These are phyloP conservation scores for Lactarius pseudohatsudake DNA, from an alignment of 768 basidiomycete genomes.

Conservation along the genomic window DNA sequence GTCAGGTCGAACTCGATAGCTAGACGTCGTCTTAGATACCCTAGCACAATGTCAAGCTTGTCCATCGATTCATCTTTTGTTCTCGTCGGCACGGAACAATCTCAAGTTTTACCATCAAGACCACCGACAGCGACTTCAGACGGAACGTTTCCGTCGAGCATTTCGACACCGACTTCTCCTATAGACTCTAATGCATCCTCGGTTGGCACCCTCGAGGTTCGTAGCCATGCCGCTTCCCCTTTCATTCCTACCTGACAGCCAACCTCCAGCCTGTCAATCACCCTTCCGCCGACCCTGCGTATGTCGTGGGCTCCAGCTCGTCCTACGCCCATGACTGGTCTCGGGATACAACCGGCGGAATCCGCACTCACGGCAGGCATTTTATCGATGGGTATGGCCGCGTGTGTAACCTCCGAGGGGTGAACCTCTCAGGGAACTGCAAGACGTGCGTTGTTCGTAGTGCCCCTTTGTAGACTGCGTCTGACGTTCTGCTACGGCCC, in stretches of 20 bases:
- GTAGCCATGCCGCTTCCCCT: neutral
- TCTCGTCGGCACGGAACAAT: constrained; percentile 17
- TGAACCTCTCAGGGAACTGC: constrained; percentile 78
- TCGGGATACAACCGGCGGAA: constrained; percentile 50
- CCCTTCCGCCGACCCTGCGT: constrained; percentile 47
- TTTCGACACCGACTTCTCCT: constrained; percentile 23
- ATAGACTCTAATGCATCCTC: constrained; percentile 23
- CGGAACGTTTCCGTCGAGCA: constrained; percentile 22
- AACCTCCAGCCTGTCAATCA: constrained; percentile 36
- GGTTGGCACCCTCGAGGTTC: constrained; percentile 16
- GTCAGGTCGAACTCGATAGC: neutral
- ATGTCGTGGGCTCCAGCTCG: constrained; percentile 46
- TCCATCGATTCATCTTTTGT: constrained; percentile 19
- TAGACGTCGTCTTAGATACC: neutral
- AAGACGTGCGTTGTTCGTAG: constrained; percentile 61
- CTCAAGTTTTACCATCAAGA: constrained; percentile 15
- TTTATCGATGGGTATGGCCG: constrained; percentile 81
- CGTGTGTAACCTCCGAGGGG: constrained; percentile 78
- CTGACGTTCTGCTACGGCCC: constrained; percentile 7
- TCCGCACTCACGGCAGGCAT: constrained; percentile 69
- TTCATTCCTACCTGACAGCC: neutral
- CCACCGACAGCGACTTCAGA: constrained; percentile 21
- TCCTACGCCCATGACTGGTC: constrained; percentile 81
- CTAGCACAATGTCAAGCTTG: constrained; percentile 9
- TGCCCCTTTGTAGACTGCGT: constrained; percentile 13